These are phyloP conservation scores for Euphorbia lathyris DNA, from an alignment of 345 rosid species.

Conservation along the genomic window DNA sequence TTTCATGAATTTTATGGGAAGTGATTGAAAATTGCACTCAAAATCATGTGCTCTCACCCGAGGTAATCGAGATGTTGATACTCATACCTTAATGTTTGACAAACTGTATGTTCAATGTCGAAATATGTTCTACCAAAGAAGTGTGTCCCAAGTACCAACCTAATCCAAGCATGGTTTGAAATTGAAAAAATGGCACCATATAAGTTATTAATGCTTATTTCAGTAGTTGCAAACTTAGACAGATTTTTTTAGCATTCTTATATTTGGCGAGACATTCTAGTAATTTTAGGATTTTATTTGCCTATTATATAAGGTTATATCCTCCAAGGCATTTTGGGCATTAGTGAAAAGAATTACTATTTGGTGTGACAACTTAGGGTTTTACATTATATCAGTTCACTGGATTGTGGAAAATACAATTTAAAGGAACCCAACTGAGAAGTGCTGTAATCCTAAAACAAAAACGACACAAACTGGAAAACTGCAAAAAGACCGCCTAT, in stretches of 20 bases:
- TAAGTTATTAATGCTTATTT: neutral
- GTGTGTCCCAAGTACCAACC: neutral
- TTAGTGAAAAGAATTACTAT: neutral
- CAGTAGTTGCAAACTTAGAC: neutral
- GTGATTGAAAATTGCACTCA: neutral
- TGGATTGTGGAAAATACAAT: neutral
- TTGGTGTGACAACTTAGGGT: neutral
- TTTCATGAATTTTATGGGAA: neutral
- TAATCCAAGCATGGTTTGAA: neutral
- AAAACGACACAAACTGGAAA: neutral
- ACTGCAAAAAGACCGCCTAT: neutral
- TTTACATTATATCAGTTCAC: neutral
- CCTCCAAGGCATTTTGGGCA: neutral
- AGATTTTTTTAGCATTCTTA: neutral
- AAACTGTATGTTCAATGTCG: neutral
- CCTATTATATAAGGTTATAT: neutral
- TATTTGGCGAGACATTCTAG: neutral
- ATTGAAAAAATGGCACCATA: neutral
- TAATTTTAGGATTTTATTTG: neutral
- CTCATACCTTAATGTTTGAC: neutral
- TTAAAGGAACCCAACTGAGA: neutral
- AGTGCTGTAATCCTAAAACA: neutral
- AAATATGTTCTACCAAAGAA: neutral
- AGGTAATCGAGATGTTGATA: neutral
- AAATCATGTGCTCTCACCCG: neutral